Evolutionary conservation across 176 grass and related monocot genomes (phyloP).

Genomic region (Otatea glauca): DNA sequence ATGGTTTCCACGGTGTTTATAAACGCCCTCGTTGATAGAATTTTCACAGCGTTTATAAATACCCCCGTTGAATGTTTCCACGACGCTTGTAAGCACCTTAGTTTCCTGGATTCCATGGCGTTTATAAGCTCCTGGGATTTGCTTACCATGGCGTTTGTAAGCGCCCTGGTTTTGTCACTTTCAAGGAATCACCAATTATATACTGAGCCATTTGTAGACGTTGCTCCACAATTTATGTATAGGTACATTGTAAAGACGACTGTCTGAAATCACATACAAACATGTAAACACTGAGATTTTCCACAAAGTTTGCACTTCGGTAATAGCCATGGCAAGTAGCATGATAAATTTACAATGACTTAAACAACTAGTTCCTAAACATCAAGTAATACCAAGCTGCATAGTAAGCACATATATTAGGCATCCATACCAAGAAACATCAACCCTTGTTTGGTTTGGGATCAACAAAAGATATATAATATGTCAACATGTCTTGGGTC

Average conservation of each 20-base stretch:
- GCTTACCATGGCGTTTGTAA: no score
- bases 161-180: background rate
- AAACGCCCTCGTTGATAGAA: no score
- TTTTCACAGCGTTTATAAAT: background rate
- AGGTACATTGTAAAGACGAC: no score
- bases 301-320: background rate
- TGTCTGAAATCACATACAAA: background rate
- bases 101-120: no score
- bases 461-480: background rate
- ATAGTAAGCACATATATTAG: background rate
- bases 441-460: background rate
- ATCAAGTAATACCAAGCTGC: background rate
- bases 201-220: fast-evolving
- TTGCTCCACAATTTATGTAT: background rate
- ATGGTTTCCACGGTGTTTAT: background rate
- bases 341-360: background rate
- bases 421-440: background rate
- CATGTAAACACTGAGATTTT: background rate
- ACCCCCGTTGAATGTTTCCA: background rate
- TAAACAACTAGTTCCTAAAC: background rate
- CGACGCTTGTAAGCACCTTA: no score
- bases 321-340: no score
- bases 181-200: background rate
- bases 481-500: background rate
- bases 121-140: background rate